phyloP scores from a whole-genome alignment of 306 rosid genomes.

The Malus domestica region DNA sequence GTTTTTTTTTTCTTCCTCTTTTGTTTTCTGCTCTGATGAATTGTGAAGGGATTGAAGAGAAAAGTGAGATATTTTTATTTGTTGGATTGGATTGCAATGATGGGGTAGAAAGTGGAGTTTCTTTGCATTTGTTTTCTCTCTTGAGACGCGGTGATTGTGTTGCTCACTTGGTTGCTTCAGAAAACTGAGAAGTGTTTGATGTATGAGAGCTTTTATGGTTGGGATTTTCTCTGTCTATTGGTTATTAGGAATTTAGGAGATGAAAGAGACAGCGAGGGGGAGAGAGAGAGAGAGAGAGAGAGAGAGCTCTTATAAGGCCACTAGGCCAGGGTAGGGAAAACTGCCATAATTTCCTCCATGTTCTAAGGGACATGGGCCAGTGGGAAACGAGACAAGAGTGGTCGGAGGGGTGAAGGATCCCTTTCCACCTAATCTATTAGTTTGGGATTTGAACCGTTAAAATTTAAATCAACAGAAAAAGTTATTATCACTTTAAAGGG shows the following conservation, averaged over 20 bases:
- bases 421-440: too few species aligned
- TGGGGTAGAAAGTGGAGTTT: constrained; percentile 31
- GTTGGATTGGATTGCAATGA: constrained; percentile 39
- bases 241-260: neutral
- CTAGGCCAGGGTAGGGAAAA: constrained; percentile 11
- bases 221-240: neutral
- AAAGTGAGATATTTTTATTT: constrained; percentile 9
- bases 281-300: constrained; percentile 11
- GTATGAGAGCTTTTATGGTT: neutral
- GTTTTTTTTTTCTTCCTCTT: neutral
- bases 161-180: constrained; percentile 37
- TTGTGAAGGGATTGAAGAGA: constrained; percentile 8
- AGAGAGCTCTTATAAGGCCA: constrained; percentile 15
- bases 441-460: fast-evolving
- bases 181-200: constrained; percentile 34
- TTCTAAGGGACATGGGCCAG: constrained; percentile 69
- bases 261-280: neutral
- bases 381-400: constrained; percentile 57
- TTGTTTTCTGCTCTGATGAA: neutral
- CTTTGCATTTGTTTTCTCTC: constrained; percentile 9
- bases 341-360: constrained; percentile 95
- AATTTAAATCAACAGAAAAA: too few species aligned
- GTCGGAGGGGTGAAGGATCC: constrained; percentile 37
- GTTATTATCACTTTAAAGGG: too few species aligned
- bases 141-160: neutral